Percentiles rank a stretch among this genome's conserved stretches.
Conservation (phyloP, 352 stramenopile genomes). For the Pythium volutum region DNA sequence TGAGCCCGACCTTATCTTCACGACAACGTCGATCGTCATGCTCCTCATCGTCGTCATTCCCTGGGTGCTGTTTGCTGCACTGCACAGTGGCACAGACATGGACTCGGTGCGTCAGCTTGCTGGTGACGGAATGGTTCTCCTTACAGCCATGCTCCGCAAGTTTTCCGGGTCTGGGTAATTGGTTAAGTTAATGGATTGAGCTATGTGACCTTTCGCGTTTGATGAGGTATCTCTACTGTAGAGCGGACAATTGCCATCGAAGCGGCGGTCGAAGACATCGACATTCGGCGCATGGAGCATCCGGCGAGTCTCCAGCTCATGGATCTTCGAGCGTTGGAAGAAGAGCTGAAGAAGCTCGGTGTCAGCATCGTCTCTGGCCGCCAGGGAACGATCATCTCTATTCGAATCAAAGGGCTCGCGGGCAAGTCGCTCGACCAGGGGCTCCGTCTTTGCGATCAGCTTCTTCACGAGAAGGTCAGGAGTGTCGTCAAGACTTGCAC, state of each 20-base stretch:
- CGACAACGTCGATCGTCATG: constrained; percentile 19
- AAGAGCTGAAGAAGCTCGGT: constrained; percentile 79
- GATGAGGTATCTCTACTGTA: constrained; percentile 14
- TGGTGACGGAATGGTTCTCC: constrained; percentile 15
- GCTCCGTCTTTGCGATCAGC: constrained; percentile 57
- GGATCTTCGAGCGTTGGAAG: constrained; percentile 58
- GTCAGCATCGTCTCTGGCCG: constrained; percentile 69
- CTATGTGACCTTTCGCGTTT: constrained; percentile 34
- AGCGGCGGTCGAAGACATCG: constrained; percentile 2
- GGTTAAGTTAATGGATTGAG: constrained; percentile 25
- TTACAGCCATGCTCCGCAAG: constrained; percentile 17
- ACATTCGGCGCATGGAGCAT: background rate
- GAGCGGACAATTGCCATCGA: constrained; percentile 1
- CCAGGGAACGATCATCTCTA: constrained; percentile 72
- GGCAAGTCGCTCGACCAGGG: constrained; percentile 55
- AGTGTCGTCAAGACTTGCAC: constrained; percentile 50
- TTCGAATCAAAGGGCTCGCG: constrained; percentile 71
- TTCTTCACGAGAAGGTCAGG: constrained; percentile 76
- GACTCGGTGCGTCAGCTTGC: constrained; percentile 21
- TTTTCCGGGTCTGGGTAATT: constrained; percentile 19
- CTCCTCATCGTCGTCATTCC: constrained; percentile 28
- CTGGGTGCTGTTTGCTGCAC: constrained; percentile 31
- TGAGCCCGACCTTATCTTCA: constrained; percentile 16
- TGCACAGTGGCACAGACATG: constrained; percentile 21
- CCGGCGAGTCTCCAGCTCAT: constrained; percentile 9